A percentile compares a stretch with the other conserved stretches of the same genome.
Conservation (phyloP, 2,329 filamentous ascomycete species). For the Pyricularia sp. region DNA sequence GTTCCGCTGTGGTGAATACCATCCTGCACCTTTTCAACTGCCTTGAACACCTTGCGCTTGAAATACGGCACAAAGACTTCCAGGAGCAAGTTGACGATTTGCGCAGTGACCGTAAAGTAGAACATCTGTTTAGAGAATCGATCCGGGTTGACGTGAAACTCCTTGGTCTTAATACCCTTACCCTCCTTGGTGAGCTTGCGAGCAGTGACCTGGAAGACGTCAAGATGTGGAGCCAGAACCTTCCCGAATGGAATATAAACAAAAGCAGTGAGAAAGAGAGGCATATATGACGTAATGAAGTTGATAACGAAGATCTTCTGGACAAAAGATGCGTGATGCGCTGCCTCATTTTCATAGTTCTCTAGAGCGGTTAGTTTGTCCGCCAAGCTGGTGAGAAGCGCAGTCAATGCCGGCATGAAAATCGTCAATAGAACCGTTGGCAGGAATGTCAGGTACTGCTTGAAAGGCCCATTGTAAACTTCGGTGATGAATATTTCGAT, state of each 20-base stretch:
- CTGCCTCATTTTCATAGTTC: conserved; percentile 87
- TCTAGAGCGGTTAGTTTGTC: conserved; percentile 71
- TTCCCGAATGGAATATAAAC: conserved; percentile 79
- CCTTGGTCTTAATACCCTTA: conserved; percentile 47
- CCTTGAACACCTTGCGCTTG: conserved; percentile 69
- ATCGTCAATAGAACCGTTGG: conserved; percentile 81
- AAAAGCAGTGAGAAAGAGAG: conserved; percentile 68
- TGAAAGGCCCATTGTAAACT: conserved; percentile 82
- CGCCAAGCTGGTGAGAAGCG: conserved; percentile 67
- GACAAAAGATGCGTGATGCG: conserved; percentile 74
- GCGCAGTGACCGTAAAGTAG: conserved; percentile 90
- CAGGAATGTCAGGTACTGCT: conserved; percentile 74
- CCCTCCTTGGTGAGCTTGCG: conserved; percentile 68
- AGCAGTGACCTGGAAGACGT: conserved; percentile 69
- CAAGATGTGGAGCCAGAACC: conserved; percentile 74
- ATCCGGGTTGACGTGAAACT: conserved; percentile 75
- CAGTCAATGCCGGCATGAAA: conserved; percentile 68
- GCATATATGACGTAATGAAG: conserved; percentile 73
- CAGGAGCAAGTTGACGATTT: conserved; percentile 77
- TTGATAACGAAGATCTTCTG: conserved; percentile 88
- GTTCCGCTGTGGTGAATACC: conserved; percentile 42
- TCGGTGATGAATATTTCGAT: conserved; percentile 96
- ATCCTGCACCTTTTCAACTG: conserved; percentile 66
- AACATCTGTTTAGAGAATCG: conserved; percentile 86
- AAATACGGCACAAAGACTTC: conserved; percentile 80